Percentiles rank a stretch among this genome's conserved stretches.
These are phyloP conservation scores for Tanacetum coccineum DNA, from an alignment of 129 eudicot genomes.

Conservation along the genomic window DNA sequence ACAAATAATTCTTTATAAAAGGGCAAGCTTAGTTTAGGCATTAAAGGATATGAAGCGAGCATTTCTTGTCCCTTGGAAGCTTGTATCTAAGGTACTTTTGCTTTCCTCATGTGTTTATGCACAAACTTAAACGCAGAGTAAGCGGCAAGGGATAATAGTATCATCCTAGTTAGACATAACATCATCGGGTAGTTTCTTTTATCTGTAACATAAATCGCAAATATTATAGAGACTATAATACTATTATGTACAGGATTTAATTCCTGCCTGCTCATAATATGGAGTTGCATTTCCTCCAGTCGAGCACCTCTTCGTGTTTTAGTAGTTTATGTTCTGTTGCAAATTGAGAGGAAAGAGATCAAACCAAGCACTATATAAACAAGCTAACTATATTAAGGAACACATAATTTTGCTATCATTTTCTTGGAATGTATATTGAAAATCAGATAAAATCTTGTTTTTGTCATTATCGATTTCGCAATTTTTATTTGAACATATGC, in stretches of 20 bases:
- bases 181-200: constrained; percentile 7
- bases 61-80: constrained; percentile 99
- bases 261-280: constrained; percentile 93
- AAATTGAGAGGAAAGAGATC: constrained; percentile 14
- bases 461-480: no score
- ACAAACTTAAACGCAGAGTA: constrained; percentile 63
- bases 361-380: constrained; percentile 11
- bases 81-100: constrained; percentile 83
- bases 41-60: constrained; percentile 83
- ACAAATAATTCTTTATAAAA: constrained; percentile 11
- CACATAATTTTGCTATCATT: background rate
- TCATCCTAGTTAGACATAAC: constrained; percentile 19
- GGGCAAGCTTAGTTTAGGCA: constrained; percentile 3
- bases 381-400: background rate
- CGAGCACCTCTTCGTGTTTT: constrained; percentile 92
- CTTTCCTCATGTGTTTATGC: constrained; percentile 77
- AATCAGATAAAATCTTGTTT: constrained; percentile 8
- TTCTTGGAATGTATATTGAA: constrained; percentile 5
- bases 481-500: background rate
- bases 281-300: constrained; percentile 85
- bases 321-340: constrained; percentile 67
- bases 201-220: constrained; percentile 3
- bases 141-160: constrained; percentile 39
- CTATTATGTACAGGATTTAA: constrained; percentile 3
- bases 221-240: background rate